Conservation (phyloP, 345 rosid species). For the Mercurialis annua region DNA sequence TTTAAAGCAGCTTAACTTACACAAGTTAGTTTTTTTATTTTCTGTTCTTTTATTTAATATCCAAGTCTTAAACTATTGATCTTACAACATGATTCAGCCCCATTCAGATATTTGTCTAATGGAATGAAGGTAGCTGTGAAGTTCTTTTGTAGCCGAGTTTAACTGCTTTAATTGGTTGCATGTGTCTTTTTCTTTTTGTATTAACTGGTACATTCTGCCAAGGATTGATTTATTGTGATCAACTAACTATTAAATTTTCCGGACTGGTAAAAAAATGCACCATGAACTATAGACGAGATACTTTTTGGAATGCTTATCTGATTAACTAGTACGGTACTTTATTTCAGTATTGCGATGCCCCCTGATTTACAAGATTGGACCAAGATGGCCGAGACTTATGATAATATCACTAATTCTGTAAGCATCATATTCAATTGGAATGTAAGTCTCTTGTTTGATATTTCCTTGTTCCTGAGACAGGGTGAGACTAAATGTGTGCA, state of each 20-base stretch:
- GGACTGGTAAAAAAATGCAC: constrained; percentile 6
- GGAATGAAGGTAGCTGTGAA: constrained; percentile 1
- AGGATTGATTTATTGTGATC: constrained; percentile 3
- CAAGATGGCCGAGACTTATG: constrained; percentile 35
- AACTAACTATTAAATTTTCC: neutral
- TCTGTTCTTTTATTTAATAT: neutral
- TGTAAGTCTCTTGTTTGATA: constrained; percentile 16
- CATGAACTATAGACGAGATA: constrained; percentile 6
- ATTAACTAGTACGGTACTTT: constrained; percentile 17
- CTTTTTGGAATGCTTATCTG: constrained; percentile 9
- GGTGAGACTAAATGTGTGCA: constrained; percentile 23
- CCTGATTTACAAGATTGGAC: constrained; percentile 37
- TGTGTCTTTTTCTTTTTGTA: constrained; percentile 2
- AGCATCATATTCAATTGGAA: constrained; percentile 22
- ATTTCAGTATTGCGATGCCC: constrained; percentile 34
- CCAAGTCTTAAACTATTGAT: constrained; percentile 1
- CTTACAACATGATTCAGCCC: neutral
- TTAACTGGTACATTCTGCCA: neutral
- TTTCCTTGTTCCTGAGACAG: constrained; percentile 24
- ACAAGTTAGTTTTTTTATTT: constrained; percentile 47
- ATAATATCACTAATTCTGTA: constrained; percentile 43
- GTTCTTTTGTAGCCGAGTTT: neutral
- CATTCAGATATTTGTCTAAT: neutral
- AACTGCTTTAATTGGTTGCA: constrained; percentile 2
- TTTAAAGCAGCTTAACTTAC: constrained; percentile 65